Base-by-base conservation (phyloP, 1,284 basidiomycete species). In the Clitocybe nebularis region DNA sequence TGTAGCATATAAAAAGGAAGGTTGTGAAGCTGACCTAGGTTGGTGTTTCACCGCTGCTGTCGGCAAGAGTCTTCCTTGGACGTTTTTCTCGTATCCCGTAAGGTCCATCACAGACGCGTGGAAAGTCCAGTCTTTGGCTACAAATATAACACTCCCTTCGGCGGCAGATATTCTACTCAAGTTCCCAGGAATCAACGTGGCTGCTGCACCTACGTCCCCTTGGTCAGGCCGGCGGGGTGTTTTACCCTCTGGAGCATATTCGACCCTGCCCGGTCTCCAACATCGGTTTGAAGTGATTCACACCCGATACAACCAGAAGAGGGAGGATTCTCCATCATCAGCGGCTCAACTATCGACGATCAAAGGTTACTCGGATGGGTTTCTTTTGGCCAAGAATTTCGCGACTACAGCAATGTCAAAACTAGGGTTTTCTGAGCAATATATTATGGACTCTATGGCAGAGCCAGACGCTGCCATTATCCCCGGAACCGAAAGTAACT, bases 1-100 rank as follows among this genome's bases (percentile, higher is more conserved):
- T n/a, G 7, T 37, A 79, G 71, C 74, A 3, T 84, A 81, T 54
- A 66, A 69, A 43, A 82, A 77, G 48, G 84, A 86, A 54, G 67
- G 63, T 16, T 86, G 82, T 49, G 63, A 71, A 5, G 56, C 63
- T 16, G 79, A 85, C 48, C 66, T 68, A 11, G 80, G 75, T 13
- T 86, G 83, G 84, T 86, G 82, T 56, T 85, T 86, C 67, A 72
- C 68, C 39, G 61, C 69, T 5, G 77, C 77, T 0, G 74, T 84
- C 17, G 77, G 76, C 6, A 71, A 65, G 10, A 71, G 61, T 29
- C 70, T 86, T 7, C 81, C 82, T 0, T 46, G 62, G 0, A 72
- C 67, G 2, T 85, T 86, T 60, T 82, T 73, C 54, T 69, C 74
- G 0, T 83, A 77, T 56, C 59, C 60, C 16, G 55, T 58, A 48